A percentile compares a stretch with the other conserved stretches of the same genome.
Evolutionary conservation across 495 filamentous ascomycete genomes (phyloP).

Genomic region (Aspergillus saccharolyticus): DNA sequence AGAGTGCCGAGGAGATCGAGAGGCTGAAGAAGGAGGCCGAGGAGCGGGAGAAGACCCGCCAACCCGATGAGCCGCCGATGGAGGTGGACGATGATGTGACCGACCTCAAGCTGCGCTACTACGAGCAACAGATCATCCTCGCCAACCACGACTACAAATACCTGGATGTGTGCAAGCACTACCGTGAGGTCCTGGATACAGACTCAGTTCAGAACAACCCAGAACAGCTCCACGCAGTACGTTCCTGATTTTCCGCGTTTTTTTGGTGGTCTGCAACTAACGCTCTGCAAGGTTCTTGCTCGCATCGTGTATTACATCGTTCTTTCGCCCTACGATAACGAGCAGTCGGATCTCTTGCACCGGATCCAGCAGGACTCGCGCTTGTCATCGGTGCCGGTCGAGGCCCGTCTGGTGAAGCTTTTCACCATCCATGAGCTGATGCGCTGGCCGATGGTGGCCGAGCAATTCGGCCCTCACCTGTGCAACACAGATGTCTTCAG

Average conservation of each 20-base stretch:
- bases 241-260: conserved; percentile 22
- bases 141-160: conserved; percentile 97
- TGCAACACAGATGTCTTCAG: conserved; percentile 85
- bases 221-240: conserved; percentile 74
- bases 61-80: conserved; percentile 65
- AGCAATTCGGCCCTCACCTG: conserved; percentile 83
- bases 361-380: conserved; percentile 69
- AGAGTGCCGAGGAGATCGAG: conserved; percentile 77
- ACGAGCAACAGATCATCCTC: conserved; percentile 90
- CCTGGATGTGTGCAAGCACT: conserved; percentile 94
- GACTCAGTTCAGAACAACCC: conserved; percentile 89
- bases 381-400: conserved; percentile 62
- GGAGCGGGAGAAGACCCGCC: conserved; percentile 68
- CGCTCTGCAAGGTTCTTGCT: conserved; percentile 62
- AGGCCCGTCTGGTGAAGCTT: conserved; percentile 77
- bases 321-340: conserved; percentile 95
- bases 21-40: conserved; percentile 82
- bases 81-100: conserved; percentile 86
- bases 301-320: conserved; percentile 96
- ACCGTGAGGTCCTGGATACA: conserved; percentile 90
- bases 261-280: neutral
- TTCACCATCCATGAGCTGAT: conserved; percentile 96
- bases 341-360: conserved; percentile 95
- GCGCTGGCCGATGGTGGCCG: conserved; percentile 90
- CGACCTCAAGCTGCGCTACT: conserved; percentile 92